Base-by-base conservation (phyloP, 805 yeast genomes). In the Wickerhamiella domercqiae region DNA sequence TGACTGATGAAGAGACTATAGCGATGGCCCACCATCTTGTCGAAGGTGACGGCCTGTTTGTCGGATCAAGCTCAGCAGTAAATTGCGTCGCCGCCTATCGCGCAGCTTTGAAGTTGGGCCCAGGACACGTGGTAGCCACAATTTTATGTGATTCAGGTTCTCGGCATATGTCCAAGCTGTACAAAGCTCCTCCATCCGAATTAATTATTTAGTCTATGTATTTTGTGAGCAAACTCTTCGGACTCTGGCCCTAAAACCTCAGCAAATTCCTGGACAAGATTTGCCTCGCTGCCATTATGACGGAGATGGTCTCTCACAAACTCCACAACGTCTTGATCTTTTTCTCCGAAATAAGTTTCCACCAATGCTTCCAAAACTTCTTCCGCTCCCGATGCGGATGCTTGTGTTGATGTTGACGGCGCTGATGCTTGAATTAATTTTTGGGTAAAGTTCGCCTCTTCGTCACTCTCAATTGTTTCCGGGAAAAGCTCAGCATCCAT, bases 11-110 rank as follows among this genome's bases (percentile, higher is more conserved):
- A 1, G 79, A 86, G 55, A 93, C 97, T 1, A 48, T 83, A 17
- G 71, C 67, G 47, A 90, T 90, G 97, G 97, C 97, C 5, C 75
- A 77, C 53, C 79, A 57, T 49, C 55, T 87, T 21, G 78, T 83
- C 43, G 71, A 75, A 3, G 66, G 80, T 40, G 98, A 87, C 52
- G 98, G 97, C 0, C 59, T 83, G 14, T 90, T 90, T 55, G 69
- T 86, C 52, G 98, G 98, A 2, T 76, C 93, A 20, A 80, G 94
- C 32, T 77, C 93, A n/a, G 94, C 94, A 0, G 75, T 90, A 19
- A 84, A 84, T 53, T 86, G 94, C 30, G 94, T 82, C 4, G 96
- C 94, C 1, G 93, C 94, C 1, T 68, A 73, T 4, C 64, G 71
- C 44, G 59, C 71, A 6, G 80, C 83, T 2, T 52, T 57, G 39